phyloP scores from a whole-genome alignment of 2,329 filamentous ascomycete genomes.

The Dendrostoma leiphaemia region DNA sequence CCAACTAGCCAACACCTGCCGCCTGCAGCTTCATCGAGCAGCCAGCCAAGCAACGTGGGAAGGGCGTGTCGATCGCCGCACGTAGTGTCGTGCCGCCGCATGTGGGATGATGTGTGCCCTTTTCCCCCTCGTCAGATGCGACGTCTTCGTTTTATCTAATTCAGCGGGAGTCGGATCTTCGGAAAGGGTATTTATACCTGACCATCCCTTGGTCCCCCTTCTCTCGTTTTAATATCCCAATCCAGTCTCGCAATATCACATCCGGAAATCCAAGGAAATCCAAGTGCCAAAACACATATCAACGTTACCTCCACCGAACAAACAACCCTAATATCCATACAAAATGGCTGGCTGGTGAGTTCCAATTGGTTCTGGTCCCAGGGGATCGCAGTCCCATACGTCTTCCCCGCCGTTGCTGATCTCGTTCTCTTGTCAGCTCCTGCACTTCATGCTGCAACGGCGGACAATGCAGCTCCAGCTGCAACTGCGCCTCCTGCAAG shows the following conservation, averaged over 20 bases:
- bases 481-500: slow-evolving; percentile 17
- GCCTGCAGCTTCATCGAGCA: neutral
- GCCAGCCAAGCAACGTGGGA: neutral
- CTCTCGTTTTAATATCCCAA: too few species aligned
- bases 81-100: neutral
- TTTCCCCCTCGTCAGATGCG: neutral
- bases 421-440: neutral
- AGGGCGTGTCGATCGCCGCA: neutral
- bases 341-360: slow-evolving; percentile 4
- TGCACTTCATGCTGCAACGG: slow-evolving; percentile 19
- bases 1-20: neutral
- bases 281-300: neutral
- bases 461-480: slow-evolving; percentile 10
- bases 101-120: neutral
- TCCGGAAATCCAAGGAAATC: too few species aligned
- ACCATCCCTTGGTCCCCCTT: too few species aligned
- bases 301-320: neutral
- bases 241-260: too few species aligned
- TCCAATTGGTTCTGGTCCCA: neutral
- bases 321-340: neutral
- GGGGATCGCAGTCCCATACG: too few species aligned
- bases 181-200: too few species aligned
- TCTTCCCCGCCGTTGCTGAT: neutral
- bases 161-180: neutral
- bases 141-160: too few species aligned